Conservation (phyloP, 768 basidiomycete species). For the Serpula lacrymans region DNA sequence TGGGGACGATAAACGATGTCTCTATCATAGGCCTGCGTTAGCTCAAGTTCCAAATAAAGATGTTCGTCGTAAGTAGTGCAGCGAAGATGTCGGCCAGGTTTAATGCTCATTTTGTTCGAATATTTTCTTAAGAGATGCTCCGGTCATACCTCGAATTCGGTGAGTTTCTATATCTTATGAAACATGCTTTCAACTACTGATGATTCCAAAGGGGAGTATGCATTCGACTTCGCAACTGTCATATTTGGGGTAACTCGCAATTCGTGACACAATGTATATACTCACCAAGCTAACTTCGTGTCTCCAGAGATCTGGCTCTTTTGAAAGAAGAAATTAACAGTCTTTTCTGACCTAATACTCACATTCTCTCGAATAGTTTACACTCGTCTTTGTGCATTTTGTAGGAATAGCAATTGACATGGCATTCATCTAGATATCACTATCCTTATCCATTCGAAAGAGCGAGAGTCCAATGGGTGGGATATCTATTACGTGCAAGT, state of each 20-base stretch:
- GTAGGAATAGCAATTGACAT: constrained; percentile 11
- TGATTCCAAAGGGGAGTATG: constrained; percentile 65
- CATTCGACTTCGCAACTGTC: constrained; percentile 84
- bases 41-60: constrained; percentile 85
- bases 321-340: constrained; percentile 66
- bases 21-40: constrained; percentile 58
- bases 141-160: constrained; percentile 79
- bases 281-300: constrained; percentile 5
- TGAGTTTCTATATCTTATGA: constrained; percentile 27
- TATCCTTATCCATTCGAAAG: too few species aligned
- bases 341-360: too few species aligned
- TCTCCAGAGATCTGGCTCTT: constrained; percentile 64
- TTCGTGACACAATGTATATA: not conserved
- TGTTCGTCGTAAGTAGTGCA: constrained; percentile 62
- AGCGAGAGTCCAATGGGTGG: too few species aligned
- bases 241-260: constrained; percentile 59
- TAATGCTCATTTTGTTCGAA: constrained; percentile 6
- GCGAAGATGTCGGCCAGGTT: not conserved
- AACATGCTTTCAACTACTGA: not conserved
- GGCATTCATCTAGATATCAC: too few species aligned
- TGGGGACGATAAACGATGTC: not conserved
- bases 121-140: constrained; percentile 77
- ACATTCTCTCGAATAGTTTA: too few species aligned
- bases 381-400: too few species aligned
- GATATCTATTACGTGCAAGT: too few species aligned